phyloP scores from a whole-genome alignment of 2,329 filamentous ascomycete species.

The Epichloe hybrida region DNA sequence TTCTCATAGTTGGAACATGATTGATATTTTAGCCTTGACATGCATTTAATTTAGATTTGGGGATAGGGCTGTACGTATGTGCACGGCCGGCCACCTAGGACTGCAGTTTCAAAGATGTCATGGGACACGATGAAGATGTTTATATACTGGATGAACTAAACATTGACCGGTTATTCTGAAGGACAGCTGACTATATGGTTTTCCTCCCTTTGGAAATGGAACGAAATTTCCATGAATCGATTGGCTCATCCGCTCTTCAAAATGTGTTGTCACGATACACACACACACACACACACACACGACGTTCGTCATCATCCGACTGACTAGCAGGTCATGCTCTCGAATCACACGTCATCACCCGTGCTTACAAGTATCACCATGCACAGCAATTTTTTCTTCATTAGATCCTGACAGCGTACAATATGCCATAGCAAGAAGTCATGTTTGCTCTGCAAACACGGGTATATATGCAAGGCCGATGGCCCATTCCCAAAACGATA shows the following conservation, averaged over 20 bases:
- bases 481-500: not conserved
- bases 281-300: too few species aligned
- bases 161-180: too few species aligned
- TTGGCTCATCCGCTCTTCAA: too few species aligned
- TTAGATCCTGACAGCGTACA: not conserved
- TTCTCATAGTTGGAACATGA: not conserved
- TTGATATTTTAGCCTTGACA: not conserved
- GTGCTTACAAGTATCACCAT: not conserved
- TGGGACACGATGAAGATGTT: not conserved
- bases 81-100: too few species aligned
- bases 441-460: not conserved
- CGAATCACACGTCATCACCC: not conserved
- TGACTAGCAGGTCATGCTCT: too few species aligned
- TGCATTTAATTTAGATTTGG: not conserved
- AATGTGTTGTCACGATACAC: too few species aligned
- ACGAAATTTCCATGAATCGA: too few species aligned
- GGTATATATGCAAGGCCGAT: not conserved
- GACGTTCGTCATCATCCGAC: too few species aligned
- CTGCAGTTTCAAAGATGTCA: not conserved
- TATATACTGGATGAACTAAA: not conserved
- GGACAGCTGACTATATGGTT: too few species aligned
- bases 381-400: not conserved
- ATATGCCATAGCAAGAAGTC: not conserved
- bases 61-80: too few species aligned
- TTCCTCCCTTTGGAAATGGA: too few species aligned